Percentiles rank a stretch among this genome's conserved stretches.
These are phyloP conservation scores for Pichia sp. DNA, from an alignment of 1,139 yeast species.

Conservation along the genomic window DNA sequence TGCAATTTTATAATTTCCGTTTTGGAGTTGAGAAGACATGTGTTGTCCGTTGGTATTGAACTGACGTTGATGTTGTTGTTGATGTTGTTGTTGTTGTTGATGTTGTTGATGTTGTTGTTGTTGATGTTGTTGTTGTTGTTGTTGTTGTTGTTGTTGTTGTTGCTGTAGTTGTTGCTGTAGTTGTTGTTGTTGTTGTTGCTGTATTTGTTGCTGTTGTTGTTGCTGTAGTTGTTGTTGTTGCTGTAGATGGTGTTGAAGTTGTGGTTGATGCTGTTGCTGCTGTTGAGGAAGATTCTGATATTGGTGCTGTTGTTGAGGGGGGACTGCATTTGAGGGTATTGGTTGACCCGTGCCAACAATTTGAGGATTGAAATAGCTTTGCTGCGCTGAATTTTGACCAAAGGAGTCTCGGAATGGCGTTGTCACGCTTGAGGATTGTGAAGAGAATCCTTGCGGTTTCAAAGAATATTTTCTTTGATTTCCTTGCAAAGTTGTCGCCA, in stretches of 20 bases:
- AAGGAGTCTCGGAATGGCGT: constrained; percentile 13
- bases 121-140: too few relatives aligned
- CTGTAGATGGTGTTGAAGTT: background rate
- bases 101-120: background rate
- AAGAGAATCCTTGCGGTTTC: constrained; percentile 5
- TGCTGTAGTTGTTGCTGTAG: too few relatives aligned
- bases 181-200: too few relatives aligned
- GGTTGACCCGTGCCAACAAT: background rate
- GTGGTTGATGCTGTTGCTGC: constrained; percentile 3
- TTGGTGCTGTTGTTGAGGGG: background rate
- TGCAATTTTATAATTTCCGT: background rate
- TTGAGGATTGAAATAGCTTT: background rate
- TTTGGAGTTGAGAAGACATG: background rate
- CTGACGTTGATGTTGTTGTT: too few relatives aligned
- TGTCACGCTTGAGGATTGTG: constrained; percentile 11
- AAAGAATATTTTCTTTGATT: constrained; percentile 3
- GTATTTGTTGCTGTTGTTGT: too few relatives aligned
- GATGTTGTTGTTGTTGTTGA: too few relatives aligned
- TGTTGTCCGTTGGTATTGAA: too few relatives aligned
- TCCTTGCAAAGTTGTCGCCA: background rate
- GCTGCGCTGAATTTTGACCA: background rate
- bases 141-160: too few relatives aligned
- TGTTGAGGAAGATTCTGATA: background rate
- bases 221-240: background rate
- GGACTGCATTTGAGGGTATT: background rate